Evolutionary conservation across 345 rosid species (phyloP).

Genomic region (Stellera chamaejasme): DNA sequence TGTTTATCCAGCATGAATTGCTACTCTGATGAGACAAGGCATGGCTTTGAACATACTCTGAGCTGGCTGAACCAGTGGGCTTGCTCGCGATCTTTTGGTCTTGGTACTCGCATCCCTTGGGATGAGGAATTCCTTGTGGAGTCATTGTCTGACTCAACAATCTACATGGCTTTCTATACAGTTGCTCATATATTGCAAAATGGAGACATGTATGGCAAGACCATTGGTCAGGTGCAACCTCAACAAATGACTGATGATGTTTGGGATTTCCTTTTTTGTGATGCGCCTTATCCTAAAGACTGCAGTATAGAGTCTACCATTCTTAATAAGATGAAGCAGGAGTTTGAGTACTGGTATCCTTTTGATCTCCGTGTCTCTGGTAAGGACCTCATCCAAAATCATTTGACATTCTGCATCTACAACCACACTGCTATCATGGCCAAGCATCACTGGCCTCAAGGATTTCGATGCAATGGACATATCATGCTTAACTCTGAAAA

Average conservation of each 20-base stretch:
- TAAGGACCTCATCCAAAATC: slow-evolving; percentile 95
- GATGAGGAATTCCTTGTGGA: slow-evolving; percentile 85
- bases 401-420: slow-evolving; percentile 76
- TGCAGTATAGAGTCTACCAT: slow-evolving; percentile 46
- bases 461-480: slow-evolving; percentile 91
- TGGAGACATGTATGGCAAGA: slow-evolving; percentile 70
- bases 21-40: slow-evolving; percentile 74
- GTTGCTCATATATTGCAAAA: slow-evolving; percentile 74
- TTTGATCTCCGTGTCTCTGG: slow-evolving; percentile 95
- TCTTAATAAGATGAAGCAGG: slow-evolving; percentile 82
- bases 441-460: slow-evolving; percentile 79
- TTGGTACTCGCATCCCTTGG: slow-evolving; percentile 97
- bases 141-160: slow-evolving; percentile 91
- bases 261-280: slow-evolving; percentile 83
- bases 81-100: slow-evolving; percentile 93
- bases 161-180: slow-evolving; percentile 92
- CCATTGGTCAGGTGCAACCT: slow-evolving; percentile 40
- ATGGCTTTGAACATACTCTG: slow-evolving; percentile 87
- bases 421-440: slow-evolving; percentile 85
- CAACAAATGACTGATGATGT: slow-evolving; percentile 82
- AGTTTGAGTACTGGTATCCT: slow-evolving; percentile 97
- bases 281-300: slow-evolving; percentile 56
- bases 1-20: slow-evolving; percentile 76
- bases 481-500: slow-evolving; percentile 93
- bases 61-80: slow-evolving; percentile 99